Evolutionary conservation across 2,329 filamentous ascomycete species (phyloP).

Genomic region (Aureobasidium sp.): DNA sequence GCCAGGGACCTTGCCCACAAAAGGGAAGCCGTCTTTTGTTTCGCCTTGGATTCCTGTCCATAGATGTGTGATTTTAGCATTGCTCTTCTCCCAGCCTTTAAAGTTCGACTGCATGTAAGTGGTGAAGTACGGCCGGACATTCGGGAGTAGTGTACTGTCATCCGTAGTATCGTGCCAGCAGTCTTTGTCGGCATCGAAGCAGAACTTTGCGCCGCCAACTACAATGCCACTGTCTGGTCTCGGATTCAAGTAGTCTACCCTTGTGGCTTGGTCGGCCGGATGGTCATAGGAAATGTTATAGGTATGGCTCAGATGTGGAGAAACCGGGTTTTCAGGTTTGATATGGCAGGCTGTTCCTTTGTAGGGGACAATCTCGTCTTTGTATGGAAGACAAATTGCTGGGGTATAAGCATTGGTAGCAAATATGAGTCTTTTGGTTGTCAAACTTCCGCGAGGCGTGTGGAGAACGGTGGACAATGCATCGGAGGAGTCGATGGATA

Average conservation of each 20-base stretch:
- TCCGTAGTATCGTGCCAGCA: constrained; percentile 50
- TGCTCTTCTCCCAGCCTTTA: constrained; percentile 33
- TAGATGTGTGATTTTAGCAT: constrained; percentile 25
- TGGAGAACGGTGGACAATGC: constrained; percentile 13
- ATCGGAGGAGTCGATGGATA: neutral
- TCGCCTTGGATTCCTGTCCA: constrained; percentile 49
- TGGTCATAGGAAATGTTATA: constrained; percentile 58
- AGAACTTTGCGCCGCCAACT: constrained; percentile 53
- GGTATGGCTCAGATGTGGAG: constrained; percentile 32
- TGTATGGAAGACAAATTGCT: constrained; percentile 27
- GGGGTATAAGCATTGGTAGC: constrained; percentile 34
- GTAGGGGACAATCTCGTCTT: constrained; percentile 28
- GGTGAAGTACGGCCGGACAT: constrained; percentile 43
- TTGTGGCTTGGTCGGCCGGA: constrained; percentile 34
- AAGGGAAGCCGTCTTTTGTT: constrained; percentile 43
- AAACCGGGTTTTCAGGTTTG: constrained; percentile 13
- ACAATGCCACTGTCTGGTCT: constrained; percentile 47
- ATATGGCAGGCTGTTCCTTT: constrained; percentile 26
- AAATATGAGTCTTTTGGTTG: constrained; percentile 24
- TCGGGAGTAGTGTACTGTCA: constrained; percentile 46
- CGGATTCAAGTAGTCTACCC: constrained; percentile 37
- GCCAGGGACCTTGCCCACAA: constrained; percentile 38
- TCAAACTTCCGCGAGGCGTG: constrained; percentile 21
- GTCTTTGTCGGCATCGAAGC: constrained; percentile 36
- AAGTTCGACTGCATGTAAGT: constrained; percentile 45